Conservation (phyloP, 352 stramenopile genomes). For the Pythium folliculosum region DNA sequence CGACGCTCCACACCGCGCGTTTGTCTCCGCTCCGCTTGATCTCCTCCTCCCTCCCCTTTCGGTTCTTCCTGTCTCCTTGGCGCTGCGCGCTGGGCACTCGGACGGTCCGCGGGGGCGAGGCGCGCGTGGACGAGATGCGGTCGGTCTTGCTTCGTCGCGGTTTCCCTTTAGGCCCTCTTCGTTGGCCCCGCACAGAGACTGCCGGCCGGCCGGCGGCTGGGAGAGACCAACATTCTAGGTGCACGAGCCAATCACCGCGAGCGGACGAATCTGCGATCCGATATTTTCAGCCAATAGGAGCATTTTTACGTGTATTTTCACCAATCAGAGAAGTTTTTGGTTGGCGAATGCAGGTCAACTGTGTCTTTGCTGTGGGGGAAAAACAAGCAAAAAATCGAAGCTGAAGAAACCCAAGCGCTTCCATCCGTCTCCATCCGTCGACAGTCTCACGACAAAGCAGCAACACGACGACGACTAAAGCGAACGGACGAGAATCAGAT, state of each 20-base stretch:
- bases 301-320: slow-evolving; percentile 5
- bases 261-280: neutral
- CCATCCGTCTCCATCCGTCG: slow-evolving; percentile 9
- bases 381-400: slow-evolving; percentile 26
- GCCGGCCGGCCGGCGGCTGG: neutral
- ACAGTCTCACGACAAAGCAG: neutral
- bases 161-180: neutral
- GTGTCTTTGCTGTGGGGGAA: slow-evolving; percentile 6
- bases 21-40: too few relatives aligned
- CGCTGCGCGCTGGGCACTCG: too few relatives aligned
- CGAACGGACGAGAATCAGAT: slow-evolving; percentile 4
- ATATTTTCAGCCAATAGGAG: slow-evolving; percentile 21
- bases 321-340: slow-evolving; percentile 7
- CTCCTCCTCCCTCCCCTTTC: too few relatives aligned
- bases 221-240: slow-evolving; percentile 19
- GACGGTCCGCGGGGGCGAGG: too few relatives aligned
- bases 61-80: too few relatives aligned
- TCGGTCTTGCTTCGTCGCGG: neutral
- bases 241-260: slow-evolving; percentile 11
- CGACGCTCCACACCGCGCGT: too few relatives aligned
- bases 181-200: slow-evolving; percentile 17
- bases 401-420: neutral
- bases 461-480: slow-evolving; percentile 5
- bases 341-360: slow-evolving; percentile 19
- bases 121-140: too few relatives aligned